Conservation (phyloP, 441 rosid species). For the Populus tomentosa region DNA sequence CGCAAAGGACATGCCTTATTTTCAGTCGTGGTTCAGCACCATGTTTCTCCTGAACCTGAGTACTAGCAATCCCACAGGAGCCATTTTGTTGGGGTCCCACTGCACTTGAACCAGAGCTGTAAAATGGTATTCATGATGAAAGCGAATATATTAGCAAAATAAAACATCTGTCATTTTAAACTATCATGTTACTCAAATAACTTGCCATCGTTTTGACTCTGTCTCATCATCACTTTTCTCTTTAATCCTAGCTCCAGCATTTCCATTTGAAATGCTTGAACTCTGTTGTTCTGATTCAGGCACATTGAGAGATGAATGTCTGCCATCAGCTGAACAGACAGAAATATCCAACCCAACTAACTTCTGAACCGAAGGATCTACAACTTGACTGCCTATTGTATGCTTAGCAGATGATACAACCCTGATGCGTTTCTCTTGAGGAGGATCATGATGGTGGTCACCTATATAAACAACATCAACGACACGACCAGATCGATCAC, state of each 20-base stretch:
- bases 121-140: neutral
- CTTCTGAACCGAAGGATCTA: constrained; percentile 2
- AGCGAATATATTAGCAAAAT: neutral
- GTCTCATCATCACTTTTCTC: constrained; percentile 6
- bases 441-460: constrained; percentile 18
- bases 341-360: neutral
- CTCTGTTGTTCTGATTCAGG: constrained; percentile 21
- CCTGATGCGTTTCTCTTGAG: constrained; percentile 10
- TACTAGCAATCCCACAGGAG: neutral
- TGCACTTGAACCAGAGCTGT: neutral
- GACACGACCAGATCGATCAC: constrained; percentile 11
- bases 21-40: constrained; percentile 1
- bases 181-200: neutral
- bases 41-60: constrained; percentile 11
- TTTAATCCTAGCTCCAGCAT: constrained; percentile 7
- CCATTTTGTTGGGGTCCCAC: neutral
- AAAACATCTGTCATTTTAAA: neutral
- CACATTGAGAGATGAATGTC: constrained; percentile 2
- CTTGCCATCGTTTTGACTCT: constrained; percentile 16
- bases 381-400: neutral
- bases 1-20: constrained; percentile 1
- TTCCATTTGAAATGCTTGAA: constrained; percentile 15
- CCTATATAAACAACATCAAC: constrained; percentile 16
- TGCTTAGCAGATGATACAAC: neutral
- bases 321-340: constrained; percentile 3